Percentiles rank a stretch among this genome's conserved stretches.
phyloP scores from a whole-genome alignment of 2,329 filamentous ascomycete genomes.

The Clarireedia monteithiana region DNA sequence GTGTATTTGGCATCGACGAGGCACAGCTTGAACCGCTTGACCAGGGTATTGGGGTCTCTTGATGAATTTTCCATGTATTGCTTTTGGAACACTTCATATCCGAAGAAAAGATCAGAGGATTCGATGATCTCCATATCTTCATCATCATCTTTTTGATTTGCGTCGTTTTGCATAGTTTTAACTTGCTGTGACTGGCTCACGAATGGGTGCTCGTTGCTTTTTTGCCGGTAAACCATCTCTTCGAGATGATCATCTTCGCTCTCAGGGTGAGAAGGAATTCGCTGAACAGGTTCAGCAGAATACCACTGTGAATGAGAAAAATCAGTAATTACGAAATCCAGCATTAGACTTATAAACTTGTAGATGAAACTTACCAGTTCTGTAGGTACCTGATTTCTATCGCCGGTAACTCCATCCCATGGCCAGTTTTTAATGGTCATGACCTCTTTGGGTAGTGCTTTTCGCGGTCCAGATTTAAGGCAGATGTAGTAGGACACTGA shows the following conservation, averaged over 20 bases:
- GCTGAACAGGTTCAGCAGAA: not conserved
- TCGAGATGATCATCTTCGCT: not conserved
- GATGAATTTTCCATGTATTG: not conserved
- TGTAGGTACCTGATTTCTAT: not conserved
- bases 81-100: not conserved
- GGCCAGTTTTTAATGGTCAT: conserved; percentile 4
- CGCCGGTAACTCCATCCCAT: not conserved
- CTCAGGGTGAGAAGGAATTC: not conserved
- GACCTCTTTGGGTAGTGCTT: not conserved
- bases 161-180: not conserved
- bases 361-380: not conserved
- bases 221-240: not conserved
- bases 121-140: no score
- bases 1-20: not conserved
- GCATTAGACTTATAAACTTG: no score
- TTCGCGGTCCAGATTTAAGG: not conserved
- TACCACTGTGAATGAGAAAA: not conserved
- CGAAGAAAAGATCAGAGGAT: not conserved
- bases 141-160: not conserved
- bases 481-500: not conserved
- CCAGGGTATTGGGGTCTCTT: not conserved
- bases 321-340: not conserved
- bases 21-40: not conserved
- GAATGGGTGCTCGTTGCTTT: not conserved
- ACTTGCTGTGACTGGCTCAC: not conserved